Percentiles rank a stretch among this genome's conserved stretches.
Evolutionary conservation across 305 asterid species (phyloP).

Genomic region (Solanum chacoense): DNA sequence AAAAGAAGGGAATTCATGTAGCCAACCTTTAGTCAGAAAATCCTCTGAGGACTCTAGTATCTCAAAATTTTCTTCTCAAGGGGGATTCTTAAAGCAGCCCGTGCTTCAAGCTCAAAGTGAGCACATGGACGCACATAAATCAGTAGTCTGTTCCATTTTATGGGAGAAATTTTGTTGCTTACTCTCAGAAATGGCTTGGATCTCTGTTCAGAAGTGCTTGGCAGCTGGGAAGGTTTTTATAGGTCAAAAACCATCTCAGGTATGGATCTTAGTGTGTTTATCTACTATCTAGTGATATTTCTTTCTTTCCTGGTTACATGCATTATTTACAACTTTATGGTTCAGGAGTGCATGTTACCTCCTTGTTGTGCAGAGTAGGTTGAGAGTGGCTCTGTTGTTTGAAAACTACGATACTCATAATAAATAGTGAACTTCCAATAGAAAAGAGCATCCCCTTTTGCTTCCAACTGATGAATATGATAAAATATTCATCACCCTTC

Average conservation of each 20-base stretch:
- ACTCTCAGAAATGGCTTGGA: slow-evolving; percentile 73
- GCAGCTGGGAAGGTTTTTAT: slow-evolving; percentile 74
- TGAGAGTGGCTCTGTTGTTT: not conserved
- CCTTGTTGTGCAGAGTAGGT: not conserved
- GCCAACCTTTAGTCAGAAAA: slow-evolving; percentile 18
- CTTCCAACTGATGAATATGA: not conserved
- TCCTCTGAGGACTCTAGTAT: slow-evolving; percentile 27
- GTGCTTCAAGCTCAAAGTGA: slow-evolving; percentile 29
- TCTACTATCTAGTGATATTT: slow-evolving; percentile 4
- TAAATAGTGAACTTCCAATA: not conserved
- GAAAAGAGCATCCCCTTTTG: not conserved
- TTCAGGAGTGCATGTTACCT: not conserved
- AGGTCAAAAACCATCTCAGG: slow-evolving; percentile 75
- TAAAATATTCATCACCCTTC: not conserved
- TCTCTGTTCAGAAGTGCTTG: slow-evolving; percentile 65
- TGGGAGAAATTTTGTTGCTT: slow-evolving; percentile 70
- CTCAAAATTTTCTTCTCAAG: slow-evolving; percentile 52
- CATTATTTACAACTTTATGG: not conserved
- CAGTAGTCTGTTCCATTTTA: slow-evolving; percentile 34
- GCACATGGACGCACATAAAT: slow-evolving; percentile 20
- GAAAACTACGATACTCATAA: not conserved
- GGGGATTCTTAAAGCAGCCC: slow-evolving; percentile 85
- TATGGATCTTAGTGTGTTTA: slow-evolving; percentile 16
- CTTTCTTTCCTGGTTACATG: slow-evolving; percentile 3
- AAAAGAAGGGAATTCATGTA: slow-evolving; percentile 63